Percentiles rank a stretch among this genome's conserved stretches.
These are phyloP conservation scores for Ceratocystis harringtonii DNA, from an alignment of 2,329 filamentous ascomycete genomes.

Conservation along the genomic window DNA sequence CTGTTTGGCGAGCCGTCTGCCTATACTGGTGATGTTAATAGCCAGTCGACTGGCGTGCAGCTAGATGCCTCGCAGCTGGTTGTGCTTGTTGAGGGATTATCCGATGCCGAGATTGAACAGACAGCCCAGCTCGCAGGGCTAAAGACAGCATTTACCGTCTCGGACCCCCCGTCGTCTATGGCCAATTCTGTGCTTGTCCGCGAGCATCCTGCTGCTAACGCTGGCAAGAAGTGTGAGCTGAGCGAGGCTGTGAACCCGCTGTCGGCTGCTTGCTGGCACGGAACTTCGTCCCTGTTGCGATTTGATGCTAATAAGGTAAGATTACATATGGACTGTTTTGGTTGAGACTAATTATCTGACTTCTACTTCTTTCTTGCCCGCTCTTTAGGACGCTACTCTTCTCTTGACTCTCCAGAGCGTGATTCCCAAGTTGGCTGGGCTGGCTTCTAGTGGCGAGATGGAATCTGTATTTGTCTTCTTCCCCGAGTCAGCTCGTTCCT, in stretches of 20 bases:
- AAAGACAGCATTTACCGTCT: conserved; percentile 33
- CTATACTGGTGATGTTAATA: not conserved
- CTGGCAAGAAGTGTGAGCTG: conserved; percentile 28
- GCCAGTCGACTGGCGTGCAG: not conserved
- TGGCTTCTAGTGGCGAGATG: conserved; percentile 35
- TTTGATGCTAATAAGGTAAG: conserved; percentile 33
- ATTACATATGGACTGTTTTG: not conserved
- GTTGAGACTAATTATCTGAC: not conserved
- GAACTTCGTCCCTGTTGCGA: conserved; percentile 29
- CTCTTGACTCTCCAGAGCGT: conserved; percentile 31
- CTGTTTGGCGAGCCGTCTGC: conserved; percentile 6
- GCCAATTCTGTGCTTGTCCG: conserved; percentile 31
- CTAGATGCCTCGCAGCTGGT: conserved; percentile 35
- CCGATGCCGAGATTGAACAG: conserved; percentile 31
- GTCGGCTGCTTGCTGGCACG: conserved; percentile 32
- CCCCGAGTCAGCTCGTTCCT: conserved; percentile 30
- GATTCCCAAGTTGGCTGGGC: conserved; percentile 31
- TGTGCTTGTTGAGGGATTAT: conserved; percentile 43
- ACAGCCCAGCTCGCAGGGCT: conserved; percentile 23
- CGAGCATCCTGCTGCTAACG: conserved; percentile 29
- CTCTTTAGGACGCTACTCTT: conserved; percentile 27
- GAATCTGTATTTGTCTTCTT: conserved; percentile 44
- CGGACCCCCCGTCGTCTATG: conserved; percentile 30
- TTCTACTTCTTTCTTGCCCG: not conserved
- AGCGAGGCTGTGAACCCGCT: conserved; percentile 29